phyloP scores from a whole-genome alignment of 163 green algal species.

The Picocystis sp. region DNA sequence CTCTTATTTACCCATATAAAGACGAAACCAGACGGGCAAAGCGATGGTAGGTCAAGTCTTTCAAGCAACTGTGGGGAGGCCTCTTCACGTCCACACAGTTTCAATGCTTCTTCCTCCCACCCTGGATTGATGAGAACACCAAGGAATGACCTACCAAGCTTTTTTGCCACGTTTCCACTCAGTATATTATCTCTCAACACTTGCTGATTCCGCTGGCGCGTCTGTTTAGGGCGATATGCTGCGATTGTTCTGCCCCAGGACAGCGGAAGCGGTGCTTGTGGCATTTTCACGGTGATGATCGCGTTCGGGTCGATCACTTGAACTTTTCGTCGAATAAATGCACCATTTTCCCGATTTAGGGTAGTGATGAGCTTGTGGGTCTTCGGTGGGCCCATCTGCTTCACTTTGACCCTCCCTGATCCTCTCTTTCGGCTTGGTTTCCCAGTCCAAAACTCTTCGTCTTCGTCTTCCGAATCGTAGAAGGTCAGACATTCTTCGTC shows the following conservation, averaged over 20 bases:
- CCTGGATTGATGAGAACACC: slow-evolving; percentile 52
- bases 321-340: slow-evolving; percentile 32
- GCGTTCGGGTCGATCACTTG: slow-evolving; percentile 17
- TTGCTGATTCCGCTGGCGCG: background rate
- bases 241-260: slow-evolving; percentile 57
- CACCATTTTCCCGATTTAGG: slow-evolving; percentile 51
- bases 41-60: slow-evolving; percentile 33
- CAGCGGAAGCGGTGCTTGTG: slow-evolving; percentile 42
- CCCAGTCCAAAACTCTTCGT: slow-evolving; percentile 12
- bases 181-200: slow-evolving; percentile 10
- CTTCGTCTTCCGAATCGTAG: slow-evolving; percentile 7
- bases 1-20: slow-evolving; percentile 71
- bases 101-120: slow-evolving; percentile 28
- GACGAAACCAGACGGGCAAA: slow-evolving; percentile 68
- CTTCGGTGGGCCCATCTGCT: background rate
- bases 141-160: slow-evolving; percentile 15
- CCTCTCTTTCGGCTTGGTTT: slow-evolving; percentile 2
- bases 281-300: slow-evolving; percentile 30
- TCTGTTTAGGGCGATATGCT: slow-evolving; percentile 29
- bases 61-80: slow-evolving; percentile 18
- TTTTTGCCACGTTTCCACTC: slow-evolving; percentile 3
- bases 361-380: slow-evolving; percentile 38
- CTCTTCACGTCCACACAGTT: background rate
- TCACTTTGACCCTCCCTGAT: slow-evolving; percentile 1
- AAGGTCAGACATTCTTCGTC: slow-evolving; percentile 8